Evolutionary conservation across 2,329 filamentous ascomycete genomes (phyloP), one percentile per base, ranked within the genome.

Genomic region (Zarea fungicola): DNA sequence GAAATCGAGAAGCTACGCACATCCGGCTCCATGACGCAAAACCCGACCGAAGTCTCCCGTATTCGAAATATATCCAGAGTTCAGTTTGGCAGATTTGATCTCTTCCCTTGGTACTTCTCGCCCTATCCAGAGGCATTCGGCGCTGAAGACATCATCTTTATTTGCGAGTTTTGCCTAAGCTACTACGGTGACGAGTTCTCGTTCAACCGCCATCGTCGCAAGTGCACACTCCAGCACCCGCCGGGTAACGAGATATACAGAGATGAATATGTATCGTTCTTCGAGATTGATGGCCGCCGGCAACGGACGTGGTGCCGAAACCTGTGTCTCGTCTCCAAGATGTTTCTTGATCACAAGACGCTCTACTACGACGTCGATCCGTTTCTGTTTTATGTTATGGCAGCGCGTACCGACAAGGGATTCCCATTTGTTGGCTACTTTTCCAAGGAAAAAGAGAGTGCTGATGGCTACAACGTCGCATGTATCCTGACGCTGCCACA

Each of bases 301-400:
- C 95, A 99, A 63, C 81, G 92, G 4, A 96, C 92, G 1, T 99
- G 93, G 83, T 99, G 93, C 62, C 87, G 95, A 45, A 99, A 99
- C 58, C 77, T 99, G 5, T 99, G 93, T 66, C 74, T 99, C 9
- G 75, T 99, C 14, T 93, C 87, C 19, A 99, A 99, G 62, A 88
- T 97, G 70, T 99, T 99, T 64, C 77, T 99, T 31, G 93, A 95
- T 56, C 95, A 96, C 66, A 99, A 99, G 69, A 97, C 93, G 5
- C 81, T 99, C 7, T 99, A 96, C 73, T 99, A 99, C 71, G 93
- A 99, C 60, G 93, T 99, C n/a, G 93, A 99, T 55, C 93, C 93
- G 0, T 99, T 99, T 64, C 72, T 99, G 29, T 99, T 99, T 73
- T 99, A 99, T 69, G 92, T 96, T 66, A 96, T 99, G 92, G 89